These are phyloP conservation scores for Chamaecrista fasciculata DNA, from an alignment of 306 rosid genomes.

Conservation along the genomic window DNA sequence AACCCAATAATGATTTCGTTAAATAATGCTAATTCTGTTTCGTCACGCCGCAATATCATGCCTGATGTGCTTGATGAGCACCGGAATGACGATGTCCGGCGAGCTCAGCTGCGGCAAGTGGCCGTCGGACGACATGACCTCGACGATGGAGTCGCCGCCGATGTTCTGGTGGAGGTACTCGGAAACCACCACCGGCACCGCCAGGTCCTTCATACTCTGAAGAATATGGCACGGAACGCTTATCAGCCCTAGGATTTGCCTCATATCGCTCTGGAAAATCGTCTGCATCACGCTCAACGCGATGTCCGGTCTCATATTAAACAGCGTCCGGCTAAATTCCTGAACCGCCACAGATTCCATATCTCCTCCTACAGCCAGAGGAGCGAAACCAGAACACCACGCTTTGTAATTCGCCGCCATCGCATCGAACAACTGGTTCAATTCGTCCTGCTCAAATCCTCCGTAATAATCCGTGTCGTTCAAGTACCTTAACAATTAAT, in stretches of 20 bases:
- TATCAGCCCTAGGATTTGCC: conserved; percentile 32
- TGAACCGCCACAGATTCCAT: conserved; percentile 78
- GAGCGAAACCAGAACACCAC: conserved; percentile 83
- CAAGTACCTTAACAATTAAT: conserved; percentile 39
- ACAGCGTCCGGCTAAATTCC: conserved; percentile 69
- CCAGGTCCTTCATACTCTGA: conserved; percentile 41
- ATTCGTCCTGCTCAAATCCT: conserved; percentile 73
- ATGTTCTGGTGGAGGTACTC: conserved; percentile 40
- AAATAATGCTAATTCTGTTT: no score
- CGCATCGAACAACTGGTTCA: conserved; percentile 60
- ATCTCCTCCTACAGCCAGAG: conserved; percentile 72
- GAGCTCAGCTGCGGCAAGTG: conserved; percentile 44
- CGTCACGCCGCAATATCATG: conserved; percentile 29
- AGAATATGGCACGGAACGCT: conserved; percentile 44
- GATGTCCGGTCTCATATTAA: conserved; percentile 51
- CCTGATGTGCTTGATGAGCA: conserved; percentile 35
- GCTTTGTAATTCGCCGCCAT: conserved; percentile 70
- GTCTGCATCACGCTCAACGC: conserved; percentile 36
- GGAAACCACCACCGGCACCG: conserved; percentile 43
- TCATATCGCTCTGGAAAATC: conserved; percentile 42
- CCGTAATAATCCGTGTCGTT: conserved; percentile 72
- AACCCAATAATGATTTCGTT: no score
- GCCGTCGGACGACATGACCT: conserved; percentile 44
- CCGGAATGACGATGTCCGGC: conserved; percentile 39
- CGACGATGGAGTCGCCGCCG: conserved; percentile 27